phyloP scores from a whole-genome alignment of 1,284 basidiomycete genomes.

The Serendipita sp. region DNA sequence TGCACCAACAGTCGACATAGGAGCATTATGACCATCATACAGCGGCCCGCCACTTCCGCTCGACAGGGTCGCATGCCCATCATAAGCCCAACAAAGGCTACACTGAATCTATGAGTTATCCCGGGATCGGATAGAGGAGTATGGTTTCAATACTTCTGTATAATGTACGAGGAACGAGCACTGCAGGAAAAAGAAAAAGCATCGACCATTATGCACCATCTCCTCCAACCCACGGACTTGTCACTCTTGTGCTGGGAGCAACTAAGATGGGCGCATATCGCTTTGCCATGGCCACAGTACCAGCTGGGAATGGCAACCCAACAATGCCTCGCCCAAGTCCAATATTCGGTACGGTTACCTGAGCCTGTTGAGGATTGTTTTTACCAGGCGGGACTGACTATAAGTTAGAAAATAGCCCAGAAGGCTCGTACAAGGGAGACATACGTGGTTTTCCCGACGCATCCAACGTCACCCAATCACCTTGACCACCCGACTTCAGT shows the following conservation, averaged over 20 bases:
- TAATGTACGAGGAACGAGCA: neutral
- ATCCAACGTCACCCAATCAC: conserved; percentile 16
- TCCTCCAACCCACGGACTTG: conserved; percentile 61
- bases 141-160: neutral
- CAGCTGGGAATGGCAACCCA: conserved; percentile 84
- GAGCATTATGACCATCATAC: no score
- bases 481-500: conserved; percentile 15
- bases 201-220: conserved; percentile 30
- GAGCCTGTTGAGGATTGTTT: conserved; percentile 30
- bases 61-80: no score
- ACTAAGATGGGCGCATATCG: conserved; percentile 47
- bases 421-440: neutral
- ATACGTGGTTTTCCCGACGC: neutral
- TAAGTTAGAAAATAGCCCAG: neutral
- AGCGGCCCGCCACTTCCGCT: no score
- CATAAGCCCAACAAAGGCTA: no score
- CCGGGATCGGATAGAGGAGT: no score
- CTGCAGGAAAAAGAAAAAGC: neutral
- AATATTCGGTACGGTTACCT: conserved; percentile 66
- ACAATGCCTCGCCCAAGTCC: conserved; percentile 73
- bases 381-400: neutral
- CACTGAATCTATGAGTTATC: no score
- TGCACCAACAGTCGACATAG: no score
- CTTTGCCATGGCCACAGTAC: conserved; percentile 64
- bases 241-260: conserved; percentile 49